A percentile compares a stretch with the other conserved stretches of the same genome.
These are phyloP conservation scores for Arctium lappa DNA, from an alignment of 129 eudicot species.

Conservation along the genomic window DNA sequence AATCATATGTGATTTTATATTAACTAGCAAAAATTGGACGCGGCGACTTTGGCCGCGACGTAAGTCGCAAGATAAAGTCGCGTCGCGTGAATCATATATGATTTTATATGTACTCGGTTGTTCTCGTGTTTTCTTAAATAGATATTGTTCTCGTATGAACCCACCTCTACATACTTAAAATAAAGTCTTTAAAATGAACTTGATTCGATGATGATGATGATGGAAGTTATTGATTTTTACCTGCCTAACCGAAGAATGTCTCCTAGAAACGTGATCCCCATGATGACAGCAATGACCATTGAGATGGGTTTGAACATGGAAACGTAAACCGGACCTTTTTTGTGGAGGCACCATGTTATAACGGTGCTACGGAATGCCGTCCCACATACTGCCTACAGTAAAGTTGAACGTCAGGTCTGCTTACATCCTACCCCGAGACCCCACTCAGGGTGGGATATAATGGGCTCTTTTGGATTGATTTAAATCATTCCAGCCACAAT, in stretches of 20 bases:
- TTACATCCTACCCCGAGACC: neutral
- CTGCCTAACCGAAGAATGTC: slow-evolving; percentile 60
- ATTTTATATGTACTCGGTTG: no score
- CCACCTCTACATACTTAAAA: neutral
- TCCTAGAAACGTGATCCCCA: slow-evolving; percentile 53
- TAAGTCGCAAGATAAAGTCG: no score
- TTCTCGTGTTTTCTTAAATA: no score
- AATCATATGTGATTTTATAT: no score
- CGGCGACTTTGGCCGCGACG: no score
- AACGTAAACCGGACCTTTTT: slow-evolving; percentile 62
- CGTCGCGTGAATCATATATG: no score
- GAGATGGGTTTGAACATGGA: slow-evolving; percentile 59
- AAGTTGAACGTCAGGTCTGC: neutral
- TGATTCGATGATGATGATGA: neutral
- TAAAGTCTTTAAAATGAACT: neutral
- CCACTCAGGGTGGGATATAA: neutral
- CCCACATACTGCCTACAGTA: slow-evolving; percentile 41
- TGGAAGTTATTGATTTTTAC: slow-evolving; percentile 27
- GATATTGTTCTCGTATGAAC: no score
- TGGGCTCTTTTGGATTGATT: neutral
- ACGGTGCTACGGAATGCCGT: slow-evolving; percentile 37
- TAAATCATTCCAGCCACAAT: neutral
- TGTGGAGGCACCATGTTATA: slow-evolving; percentile 54
- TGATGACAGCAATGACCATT: slow-evolving; percentile 50
- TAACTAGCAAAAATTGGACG: no score